Evolutionary conservation across 352 stramenopile species (phyloP).

Genomic region (Aphanomyces invadans): DNA sequence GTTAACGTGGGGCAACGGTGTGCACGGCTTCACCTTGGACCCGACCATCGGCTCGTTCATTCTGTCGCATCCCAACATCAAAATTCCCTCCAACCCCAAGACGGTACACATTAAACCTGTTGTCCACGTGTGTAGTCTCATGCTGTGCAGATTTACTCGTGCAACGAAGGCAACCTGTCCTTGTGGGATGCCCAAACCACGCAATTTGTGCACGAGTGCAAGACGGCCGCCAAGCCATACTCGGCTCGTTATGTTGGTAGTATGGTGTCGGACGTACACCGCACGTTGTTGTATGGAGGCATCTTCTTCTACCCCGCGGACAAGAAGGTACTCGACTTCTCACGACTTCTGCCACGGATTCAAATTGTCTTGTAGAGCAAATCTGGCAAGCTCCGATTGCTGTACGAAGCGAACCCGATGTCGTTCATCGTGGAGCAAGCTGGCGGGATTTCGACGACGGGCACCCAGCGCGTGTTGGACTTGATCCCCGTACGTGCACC

Average conservation of each 20-base stretch:
- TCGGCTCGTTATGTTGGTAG: slow-evolving; percentile 95
- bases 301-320: slow-evolving; percentile 98
- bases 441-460: slow-evolving; percentile 93
- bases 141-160: slow-evolving; percentile 87
- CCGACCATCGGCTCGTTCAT: slow-evolving; percentile 98
- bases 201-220: slow-evolving; percentile 82
- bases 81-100: slow-evolving; percentile 89
- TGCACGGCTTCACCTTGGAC: slow-evolving; percentile 97
- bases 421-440: slow-evolving; percentile 98
- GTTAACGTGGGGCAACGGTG: slow-evolving; percentile 91
- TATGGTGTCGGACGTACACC: slow-evolving; percentile 99
- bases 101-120: slow-evolving; percentile 35
- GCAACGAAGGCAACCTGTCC: slow-evolving; percentile 97
- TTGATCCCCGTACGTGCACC: slow-evolving; percentile 69
- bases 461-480: slow-evolving; percentile 90
- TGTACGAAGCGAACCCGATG: slow-evolving; percentile 99
- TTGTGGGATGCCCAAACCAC: slow-evolving; percentile 92
- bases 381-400: slow-evolving; percentile 92
- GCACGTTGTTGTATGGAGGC: slow-evolving; percentile 96
- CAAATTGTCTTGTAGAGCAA: slow-evolving; percentile 33
- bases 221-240: slow-evolving; percentile 73
- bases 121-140: not conserved
- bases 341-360: not conserved
- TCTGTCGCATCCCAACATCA: slow-evolving; percentile 91
- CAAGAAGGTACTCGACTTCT: slow-evolving; percentile 59